Evolutionary conservation across 768 basidiomycete species (phyloP), one percentile per base, ranked within the genome.

Genomic region (Porphyrellus cyaneotinctus): DNA sequence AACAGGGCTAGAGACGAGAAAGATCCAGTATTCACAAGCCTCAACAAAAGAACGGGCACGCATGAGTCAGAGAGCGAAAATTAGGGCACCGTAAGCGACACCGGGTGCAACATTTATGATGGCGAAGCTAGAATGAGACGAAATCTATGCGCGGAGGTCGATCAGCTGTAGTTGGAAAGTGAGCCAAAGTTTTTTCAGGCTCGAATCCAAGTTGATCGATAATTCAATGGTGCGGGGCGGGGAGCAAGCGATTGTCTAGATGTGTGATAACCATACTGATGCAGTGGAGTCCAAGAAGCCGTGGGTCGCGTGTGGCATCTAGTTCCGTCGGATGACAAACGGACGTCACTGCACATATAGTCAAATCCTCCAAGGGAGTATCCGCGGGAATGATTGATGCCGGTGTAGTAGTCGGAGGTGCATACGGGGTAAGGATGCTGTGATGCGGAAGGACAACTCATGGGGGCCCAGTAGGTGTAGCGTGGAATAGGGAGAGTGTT

Each of bases 321-420:
- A 49, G 73, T 69, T 53, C 80, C 78, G 47, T 74, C 72, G 35
- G 74, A 68, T 37, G 71, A 66, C 70, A 77, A 68, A 44, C 68
- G 75, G 43, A 74, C 56, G 52, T 83, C 78, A 56, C 74, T 74
- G 62, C 75, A 75, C 50, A 72, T 67, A 56, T 78, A 80, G 47
- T 83, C 81, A 63, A 77, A 83, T 47, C 72, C 74, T 35, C 79
- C 71, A 62, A 85, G 81, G 36, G 84, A 82, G 58, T 81, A 82
- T 35, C 84, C 81, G 53, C 80, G 82, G 56, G 73, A 62, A 57
- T 83, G 85, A 56, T 75, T 72, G 50, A 76, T 72, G 35, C 73
- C 60, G 43, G 74, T 70, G 23, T 72, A 68, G 59, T 73, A 74
- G 54, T 82, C 79, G 54, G 79, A 75, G 50, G 78, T 73, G 64